phyloP scores from a whole-genome alignment of 2,329 filamentous ascomycete genomes.

The Nemania sp. region DNA sequence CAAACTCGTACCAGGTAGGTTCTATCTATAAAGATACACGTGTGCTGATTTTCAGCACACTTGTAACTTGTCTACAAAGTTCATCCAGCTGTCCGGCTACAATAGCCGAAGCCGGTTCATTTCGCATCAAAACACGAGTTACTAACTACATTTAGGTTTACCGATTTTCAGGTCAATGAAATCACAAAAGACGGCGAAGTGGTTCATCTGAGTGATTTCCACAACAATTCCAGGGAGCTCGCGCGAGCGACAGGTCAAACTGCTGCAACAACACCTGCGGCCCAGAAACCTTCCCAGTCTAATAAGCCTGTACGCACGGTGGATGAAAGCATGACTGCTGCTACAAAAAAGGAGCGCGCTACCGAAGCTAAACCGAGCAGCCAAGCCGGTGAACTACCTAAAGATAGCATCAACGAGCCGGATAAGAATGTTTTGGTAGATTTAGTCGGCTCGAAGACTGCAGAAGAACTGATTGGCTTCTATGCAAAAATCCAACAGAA shows the following conservation, averaged over 20 bases:
- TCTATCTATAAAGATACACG: not conserved
- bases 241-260: slow-evolving; percentile 43
- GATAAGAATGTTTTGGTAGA: slow-evolving; percentile 43
- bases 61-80: not conserved
- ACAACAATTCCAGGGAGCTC: slow-evolving; percentile 47
- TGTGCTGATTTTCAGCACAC: not conserved
- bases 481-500: slow-evolving; percentile 42
- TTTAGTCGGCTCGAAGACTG: slow-evolving; percentile 42
- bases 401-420: slow-evolving; percentile 35
- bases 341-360: slow-evolving; percentile 12
- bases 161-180: slow-evolving; percentile 93
- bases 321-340: not conserved
- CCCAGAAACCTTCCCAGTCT: slow-evolving; percentile 12
- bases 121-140: slow-evolving; percentile 5
- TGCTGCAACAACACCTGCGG: not conserved
- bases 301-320: slow-evolving; percentile 5
- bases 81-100: not conserved
- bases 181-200: slow-evolving; percentile 81
- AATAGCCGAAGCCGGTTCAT: not conserved
- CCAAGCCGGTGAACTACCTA: slow-evolving; percentile 22
- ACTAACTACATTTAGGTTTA: slow-evolving; percentile 68
- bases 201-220: slow-evolving; percentile 73
- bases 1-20: slow-evolving; percentile 59
- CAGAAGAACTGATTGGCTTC: slow-evolving; percentile 45
- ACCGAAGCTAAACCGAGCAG: slow-evolving; percentile 22